phyloP scores from a whole-genome alignment of 768 basidiomycete species.

The Plicaturopsis crispa region DNA sequence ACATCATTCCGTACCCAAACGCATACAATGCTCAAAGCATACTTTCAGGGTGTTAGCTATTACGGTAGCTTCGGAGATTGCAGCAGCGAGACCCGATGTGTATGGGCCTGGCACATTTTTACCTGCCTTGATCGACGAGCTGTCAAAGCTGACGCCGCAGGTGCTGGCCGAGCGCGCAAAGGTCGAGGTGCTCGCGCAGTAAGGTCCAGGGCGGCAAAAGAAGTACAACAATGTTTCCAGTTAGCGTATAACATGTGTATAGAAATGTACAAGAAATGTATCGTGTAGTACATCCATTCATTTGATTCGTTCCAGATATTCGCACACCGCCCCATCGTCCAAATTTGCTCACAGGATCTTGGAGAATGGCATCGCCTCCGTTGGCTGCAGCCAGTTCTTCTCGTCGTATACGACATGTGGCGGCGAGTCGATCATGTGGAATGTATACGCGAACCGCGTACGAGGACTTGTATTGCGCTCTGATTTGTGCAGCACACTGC shows the following conservation, averaged over 20 bases:
- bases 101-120: constrained; percentile 60
- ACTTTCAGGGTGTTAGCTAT: constrained; percentile 45
- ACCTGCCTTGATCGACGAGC: constrained; percentile 57
- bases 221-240: too few species aligned
- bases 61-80: constrained; percentile 55
- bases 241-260: too few species aligned
- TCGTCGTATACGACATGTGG: constrained; percentile 71
- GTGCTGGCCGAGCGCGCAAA: constrained; percentile 20
- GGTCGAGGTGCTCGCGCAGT: constrained; percentile 16
- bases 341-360: constrained; percentile 40
- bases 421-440: constrained; percentile 85
- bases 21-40: too few species aligned
- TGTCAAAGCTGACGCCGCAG: constrained; percentile 36
- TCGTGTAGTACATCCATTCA: too few species aligned
- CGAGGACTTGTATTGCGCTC: constrained; percentile 75
- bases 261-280: too few species aligned
- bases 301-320: too few species aligned
- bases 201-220: too few species aligned
- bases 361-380: constrained; percentile 74
- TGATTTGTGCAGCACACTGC: constrained; percentile 86
- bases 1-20: too few species aligned
- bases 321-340: too few species aligned
- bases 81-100: constrained; percentile 43
- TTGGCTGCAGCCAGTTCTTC: constrained; percentile 96
- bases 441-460: constrained; percentile 91